Conservation (phyloP, 202 grass and related monocot species). For the Brachypodium distachyon region DNA sequence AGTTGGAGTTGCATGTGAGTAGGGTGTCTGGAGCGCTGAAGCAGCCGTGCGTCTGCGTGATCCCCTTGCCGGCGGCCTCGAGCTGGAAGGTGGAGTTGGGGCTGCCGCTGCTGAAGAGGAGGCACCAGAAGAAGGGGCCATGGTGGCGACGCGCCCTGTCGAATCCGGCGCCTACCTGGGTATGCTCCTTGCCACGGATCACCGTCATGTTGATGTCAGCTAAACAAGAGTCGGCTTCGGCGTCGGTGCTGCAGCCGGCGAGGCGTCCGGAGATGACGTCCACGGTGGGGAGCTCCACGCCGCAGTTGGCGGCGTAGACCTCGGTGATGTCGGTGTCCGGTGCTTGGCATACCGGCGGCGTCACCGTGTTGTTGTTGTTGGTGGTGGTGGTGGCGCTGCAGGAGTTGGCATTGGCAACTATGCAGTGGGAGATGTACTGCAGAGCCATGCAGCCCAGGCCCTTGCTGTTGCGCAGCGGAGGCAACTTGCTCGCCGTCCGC, state of each 20-base stretch:
- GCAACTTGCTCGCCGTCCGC: conserved; percentile 49
- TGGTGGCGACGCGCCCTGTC: conserved; percentile 31
- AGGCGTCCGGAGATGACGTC: conserved; percentile 48
- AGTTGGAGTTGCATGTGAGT: conserved; percentile 28
- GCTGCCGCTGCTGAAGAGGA: conserved; percentile 73
- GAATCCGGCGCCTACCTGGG: conserved; percentile 62
- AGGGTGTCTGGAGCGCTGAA: conserved; percentile 48
- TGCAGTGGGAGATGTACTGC: conserved; percentile 66
- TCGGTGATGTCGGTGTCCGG: conserved; percentile 74
- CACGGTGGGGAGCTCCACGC: conserved; percentile 85
- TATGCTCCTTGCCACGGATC: conserved; percentile 60
- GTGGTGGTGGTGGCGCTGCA: background rate
- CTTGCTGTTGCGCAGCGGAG: conserved; percentile 46
- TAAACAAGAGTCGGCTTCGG: background rate
- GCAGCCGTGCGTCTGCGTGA: conserved; percentile 65
- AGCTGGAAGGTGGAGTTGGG: conserved; percentile 62
- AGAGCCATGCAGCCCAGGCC: conserved; percentile 84
- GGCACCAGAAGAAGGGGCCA: conserved; percentile 75
- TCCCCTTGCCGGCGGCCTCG: conserved; percentile 62
- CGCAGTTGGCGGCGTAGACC: conserved; percentile 89
- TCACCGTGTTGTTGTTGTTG: background rate
- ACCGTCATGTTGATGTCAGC: background rate
- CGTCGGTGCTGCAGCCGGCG: conserved; percentile 29
- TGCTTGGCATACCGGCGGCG: conserved; percentile 41
- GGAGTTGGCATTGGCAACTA: too few species aligned